Evolutionary conservation across 352 stramenopile species (phyloP).

Genomic region (Ophiocytium majus): DNA sequence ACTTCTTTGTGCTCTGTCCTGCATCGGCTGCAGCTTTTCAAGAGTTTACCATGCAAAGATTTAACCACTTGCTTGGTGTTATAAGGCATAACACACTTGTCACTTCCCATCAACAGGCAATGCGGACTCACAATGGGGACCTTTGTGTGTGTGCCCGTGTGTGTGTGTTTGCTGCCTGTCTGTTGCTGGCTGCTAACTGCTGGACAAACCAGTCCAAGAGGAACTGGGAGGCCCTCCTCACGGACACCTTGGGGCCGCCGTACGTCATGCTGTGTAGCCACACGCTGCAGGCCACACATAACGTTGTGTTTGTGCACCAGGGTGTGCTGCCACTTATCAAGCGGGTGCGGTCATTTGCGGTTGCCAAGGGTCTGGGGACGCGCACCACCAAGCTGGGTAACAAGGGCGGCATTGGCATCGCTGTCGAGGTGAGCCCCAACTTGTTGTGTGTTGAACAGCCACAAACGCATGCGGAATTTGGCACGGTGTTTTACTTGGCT

Average conservation of each 20-base stretch:
- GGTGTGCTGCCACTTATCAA: slow-evolving; percentile 38
- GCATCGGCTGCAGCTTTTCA: too few species aligned
- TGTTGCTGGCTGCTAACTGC: not conserved
- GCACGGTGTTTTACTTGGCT: too few species aligned
- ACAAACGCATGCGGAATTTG: too few species aligned
- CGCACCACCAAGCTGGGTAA: slow-evolving; percentile 44
- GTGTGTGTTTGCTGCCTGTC: not conserved
- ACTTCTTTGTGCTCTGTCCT: too few species aligned
- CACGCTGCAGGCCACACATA: slow-evolving; percentile 50
- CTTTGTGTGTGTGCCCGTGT: not conserved
- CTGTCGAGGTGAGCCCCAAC: too few species aligned
- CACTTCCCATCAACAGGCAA: not conserved
- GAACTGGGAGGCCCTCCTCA: slow-evolving; percentile 49
- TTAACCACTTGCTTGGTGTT: too few species aligned
- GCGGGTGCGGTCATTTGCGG: slow-evolving; percentile 36
- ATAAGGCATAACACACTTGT: not conserved
- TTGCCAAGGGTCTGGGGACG: slow-evolving; percentile 41
- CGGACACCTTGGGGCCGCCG: slow-evolving; percentile 40
- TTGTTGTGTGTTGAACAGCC: too few species aligned
- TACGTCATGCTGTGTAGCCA: slow-evolving; percentile 56
- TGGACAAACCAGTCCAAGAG: slow-evolving; percentile 51
- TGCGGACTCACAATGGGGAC: not conserved
- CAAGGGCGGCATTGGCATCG: slow-evolving; percentile 53
- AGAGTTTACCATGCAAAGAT: too few species aligned
- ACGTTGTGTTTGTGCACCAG: slow-evolving; percentile 47